Percentiles rank a stretch among this genome's conserved stretches.
These are phyloP conservation scores for Ustilago curta DNA, from an alignment of 1,284 basidiomycete genomes.

Conservation along the genomic window DNA sequence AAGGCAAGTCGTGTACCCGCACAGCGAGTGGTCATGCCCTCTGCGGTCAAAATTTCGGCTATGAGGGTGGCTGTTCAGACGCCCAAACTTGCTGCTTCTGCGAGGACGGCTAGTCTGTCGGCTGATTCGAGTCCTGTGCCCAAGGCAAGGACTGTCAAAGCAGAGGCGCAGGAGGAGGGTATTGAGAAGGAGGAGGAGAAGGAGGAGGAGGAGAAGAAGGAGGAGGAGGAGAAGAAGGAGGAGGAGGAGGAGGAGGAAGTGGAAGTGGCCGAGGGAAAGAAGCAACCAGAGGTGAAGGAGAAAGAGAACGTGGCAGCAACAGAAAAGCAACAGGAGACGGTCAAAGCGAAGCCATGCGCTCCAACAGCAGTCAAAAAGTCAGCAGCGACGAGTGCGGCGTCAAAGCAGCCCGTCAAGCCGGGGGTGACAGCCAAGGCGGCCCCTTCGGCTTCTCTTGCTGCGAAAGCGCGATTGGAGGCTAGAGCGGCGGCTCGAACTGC, in stretches of 20 bases:
- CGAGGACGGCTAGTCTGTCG: slow-evolving; percentile 2
- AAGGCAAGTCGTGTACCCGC: slow-evolving; percentile 43
- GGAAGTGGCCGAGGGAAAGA: neutral
- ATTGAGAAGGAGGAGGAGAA: neutral
- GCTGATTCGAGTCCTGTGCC: slow-evolving; percentile 22
- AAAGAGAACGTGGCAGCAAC: neutral
- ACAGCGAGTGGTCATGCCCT: slow-evolving; percentile 25
- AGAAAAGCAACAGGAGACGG: neutral
- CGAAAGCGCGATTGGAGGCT: slow-evolving; percentile 27
- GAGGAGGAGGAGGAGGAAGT: neutral
- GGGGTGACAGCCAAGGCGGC: slow-evolving; percentile 9
- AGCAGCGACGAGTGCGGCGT: neutral
- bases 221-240: slow-evolving; percentile 4
- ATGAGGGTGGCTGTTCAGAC: slow-evolving; percentile 30
- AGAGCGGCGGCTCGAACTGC: slow-evolving; percentile 1
- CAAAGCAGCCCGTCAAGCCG: slow-evolving; percentile 14
- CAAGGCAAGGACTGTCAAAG: slow-evolving; percentile 6
- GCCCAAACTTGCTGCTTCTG: slow-evolving; percentile 25
- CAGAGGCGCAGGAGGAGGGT: neutral
- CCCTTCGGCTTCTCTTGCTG: slow-evolving; percentile 24
- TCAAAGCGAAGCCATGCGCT: neutral
- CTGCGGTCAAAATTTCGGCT: slow-evolving; percentile 35
- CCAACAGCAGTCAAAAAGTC: slow-evolving; percentile 8
- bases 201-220: neutral
- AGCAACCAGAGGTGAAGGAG: neutral